Evolutionary conservation across 345 rosid species (phyloP), one percentile per base, ranked within the genome.

Genomic region (Limnanthes douglasii): DNA sequence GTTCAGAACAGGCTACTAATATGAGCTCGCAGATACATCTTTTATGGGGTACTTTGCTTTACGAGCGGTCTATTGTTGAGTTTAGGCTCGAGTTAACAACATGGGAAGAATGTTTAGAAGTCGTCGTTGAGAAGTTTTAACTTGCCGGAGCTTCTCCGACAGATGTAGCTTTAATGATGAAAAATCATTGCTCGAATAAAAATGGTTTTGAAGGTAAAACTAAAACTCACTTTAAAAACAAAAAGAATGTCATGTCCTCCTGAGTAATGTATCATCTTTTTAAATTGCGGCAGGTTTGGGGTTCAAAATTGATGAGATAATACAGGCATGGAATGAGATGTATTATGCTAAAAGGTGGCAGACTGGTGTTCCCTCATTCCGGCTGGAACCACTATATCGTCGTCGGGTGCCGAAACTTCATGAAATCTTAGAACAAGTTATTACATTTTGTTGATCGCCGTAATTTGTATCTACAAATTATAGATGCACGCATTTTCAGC

Each of bases 251-350:
- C n/a, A n/a, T n/a, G n/a, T n/a, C n/a, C n/a, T n/a, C n/a, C n/a
- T n/a, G n/a, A n/a, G n/a, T n/a, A n/a, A n/a, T n/a, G n/a, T n/a
- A n/a, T n/a, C n/a, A n/a, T 26, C n/a, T 33, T 27, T 21, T 26
- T 30, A 15, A 29, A 42, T 25, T 25, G 18, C 43, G 24, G 34
- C 66, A 56, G 79, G 71, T 50, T 46, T 73, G 52, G 81, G 85
- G 30, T 79, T 79, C 68, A 72, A 75, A 59, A 67, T 79, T 12
- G 81, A 75, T 32, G 93, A 79, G 60, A 75, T 79, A 31, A 73
- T 79, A 27, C 81, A 75, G 66, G 93, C 93, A 21, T 79, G 93
- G 85, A 79, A 75, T 54, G 93, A 79, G 45, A 75, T 75, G 93
- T 79, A 75, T 54, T 85, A 75, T 59, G 85, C 72, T 4, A 72